Evolutionary conservation across 2,329 filamentous ascomycete genomes (phyloP).

Genomic region (Fusarium circinatum): DNA sequence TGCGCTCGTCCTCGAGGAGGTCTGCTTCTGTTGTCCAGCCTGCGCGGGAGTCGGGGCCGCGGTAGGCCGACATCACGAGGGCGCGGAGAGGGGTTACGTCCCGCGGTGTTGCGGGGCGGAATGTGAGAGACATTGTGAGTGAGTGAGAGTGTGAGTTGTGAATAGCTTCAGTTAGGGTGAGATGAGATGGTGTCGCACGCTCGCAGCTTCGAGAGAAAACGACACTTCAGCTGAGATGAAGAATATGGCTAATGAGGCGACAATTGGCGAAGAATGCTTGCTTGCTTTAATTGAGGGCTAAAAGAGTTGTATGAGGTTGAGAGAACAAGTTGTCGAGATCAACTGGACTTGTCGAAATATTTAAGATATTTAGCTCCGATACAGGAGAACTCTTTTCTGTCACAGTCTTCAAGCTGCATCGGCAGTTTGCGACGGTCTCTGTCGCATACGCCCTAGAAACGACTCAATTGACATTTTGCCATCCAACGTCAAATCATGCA

Average conservation of each 20-base stretch:
- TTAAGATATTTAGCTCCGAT: slow-evolving; percentile 16
- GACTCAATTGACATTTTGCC: slow-evolving; percentile 13
- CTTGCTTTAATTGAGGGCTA: neutral
- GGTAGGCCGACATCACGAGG: slow-evolving; percentile 57
- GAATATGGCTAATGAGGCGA: neutral
- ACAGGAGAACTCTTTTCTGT: slow-evolving; percentile 3
- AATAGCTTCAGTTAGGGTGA: neutral
- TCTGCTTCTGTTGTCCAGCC: slow-evolving; percentile 62
- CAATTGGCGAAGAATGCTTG: neutral
- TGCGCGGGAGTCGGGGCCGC: slow-evolving; percentile 52
- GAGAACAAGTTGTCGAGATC: neutral
- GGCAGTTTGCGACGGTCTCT: neutral
- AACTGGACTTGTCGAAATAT: neutral
- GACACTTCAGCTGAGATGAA: neutral
- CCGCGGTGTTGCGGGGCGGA: slow-evolving; percentile 43
- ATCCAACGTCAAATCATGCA: neutral
- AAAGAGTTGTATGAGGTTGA: neutral
- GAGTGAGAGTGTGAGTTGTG: neutral
- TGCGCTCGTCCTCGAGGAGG: slow-evolving; percentile 56
- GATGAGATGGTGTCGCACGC: neutral
- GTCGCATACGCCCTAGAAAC: slow-evolving; percentile 8
- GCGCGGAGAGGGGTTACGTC: slow-evolving; percentile 49
- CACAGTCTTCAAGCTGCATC: neutral
- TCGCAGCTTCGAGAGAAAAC: neutral
- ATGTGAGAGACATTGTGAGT: slow-evolving; percentile 29